These are phyloP conservation scores for Penicillium angulare DNA, from an alignment of 495 filamentous ascomycete species.

Conservation along the genomic window DNA sequence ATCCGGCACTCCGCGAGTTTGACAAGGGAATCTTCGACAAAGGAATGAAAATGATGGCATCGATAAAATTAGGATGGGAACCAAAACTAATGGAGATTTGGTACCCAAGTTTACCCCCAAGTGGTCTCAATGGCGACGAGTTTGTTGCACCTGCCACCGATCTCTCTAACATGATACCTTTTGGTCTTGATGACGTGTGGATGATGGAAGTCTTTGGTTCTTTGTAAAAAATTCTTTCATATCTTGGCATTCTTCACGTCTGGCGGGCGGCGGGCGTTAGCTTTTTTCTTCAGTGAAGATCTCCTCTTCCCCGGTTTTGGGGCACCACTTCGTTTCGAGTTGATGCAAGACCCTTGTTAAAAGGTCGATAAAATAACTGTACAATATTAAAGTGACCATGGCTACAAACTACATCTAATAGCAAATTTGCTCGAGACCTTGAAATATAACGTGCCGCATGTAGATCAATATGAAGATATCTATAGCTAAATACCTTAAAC, in stretches of 20 bases:
- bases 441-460: too few relatives aligned
- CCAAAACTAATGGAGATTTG: slow-evolving; percentile 26
- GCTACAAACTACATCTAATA: too few relatives aligned
- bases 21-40: slow-evolving; percentile 21
- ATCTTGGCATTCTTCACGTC: background rate
- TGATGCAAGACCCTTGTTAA: too few relatives aligned
- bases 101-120: slow-evolving; percentile 12
- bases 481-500: too few relatives aligned
- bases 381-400: too few relatives aligned
- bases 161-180: slow-evolving; percentile 8
- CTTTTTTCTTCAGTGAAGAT: background rate
- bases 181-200: slow-evolving; percentile 25
- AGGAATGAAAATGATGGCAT: slow-evolving; percentile 17
- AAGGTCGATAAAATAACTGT: too few relatives aligned
- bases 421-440: too few relatives aligned
- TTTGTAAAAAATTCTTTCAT: slow-evolving; percentile 1
- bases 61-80: slow-evolving; percentile 24
- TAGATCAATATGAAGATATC: too few relatives aligned
- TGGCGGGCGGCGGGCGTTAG: background rate
- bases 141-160: slow-evolving; percentile 7
- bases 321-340: too few relatives aligned
- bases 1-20: too few relatives aligned
- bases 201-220: slow-evolving; percentile 27
- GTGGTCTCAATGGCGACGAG: background rate
- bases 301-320: too few relatives aligned